Conservation (phyloP, 768 basidiomycete genomes). For the Tubosaeta sp. region DNA sequence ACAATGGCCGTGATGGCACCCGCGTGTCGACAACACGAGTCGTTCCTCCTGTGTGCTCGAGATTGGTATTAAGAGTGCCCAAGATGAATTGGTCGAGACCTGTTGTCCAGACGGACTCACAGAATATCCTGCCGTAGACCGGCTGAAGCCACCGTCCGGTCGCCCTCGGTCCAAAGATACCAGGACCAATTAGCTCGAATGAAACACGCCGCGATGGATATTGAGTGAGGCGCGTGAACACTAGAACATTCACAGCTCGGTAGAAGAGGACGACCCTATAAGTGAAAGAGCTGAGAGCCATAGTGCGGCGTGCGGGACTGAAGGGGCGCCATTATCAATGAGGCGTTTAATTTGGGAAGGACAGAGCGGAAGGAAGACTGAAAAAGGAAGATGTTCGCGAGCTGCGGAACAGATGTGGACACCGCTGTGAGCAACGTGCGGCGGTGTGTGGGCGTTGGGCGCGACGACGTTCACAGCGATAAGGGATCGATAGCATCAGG, state of each 20-base stretch:
- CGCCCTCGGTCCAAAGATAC: no score
- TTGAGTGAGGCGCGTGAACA: background rate
- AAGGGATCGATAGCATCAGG: conserved; percentile 14
- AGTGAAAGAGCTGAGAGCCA: background rate
- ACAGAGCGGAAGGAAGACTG: background rate
- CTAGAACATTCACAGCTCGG: background rate
- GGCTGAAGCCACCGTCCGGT: no score
- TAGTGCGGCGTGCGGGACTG: background rate
- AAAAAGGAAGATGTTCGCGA: conserved; percentile 4
- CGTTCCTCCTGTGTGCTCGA: no score
- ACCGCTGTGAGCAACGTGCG: conserved; percentile 11
- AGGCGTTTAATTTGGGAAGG: background rate
- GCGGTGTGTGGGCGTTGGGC: conserved; percentile 6
- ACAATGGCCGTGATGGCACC: no score
- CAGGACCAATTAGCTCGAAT: no score
- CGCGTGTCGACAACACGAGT: no score
- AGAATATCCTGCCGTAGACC: no score
- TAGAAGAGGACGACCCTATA: background rate
- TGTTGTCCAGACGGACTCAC: no score
- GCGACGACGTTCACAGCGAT: conserved; percentile 11
- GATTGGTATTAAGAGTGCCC: no score
- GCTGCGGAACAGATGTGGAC: background rate
- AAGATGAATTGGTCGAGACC: no score
- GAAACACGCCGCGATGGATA: background rate
- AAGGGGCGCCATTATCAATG: background rate